A percentile compares a stretch with the other conserved stretches of the same genome.
Conservation (phyloP, 1,284 basidiomycete species). For the Pseudozyma tsukubaensis region DNA sequence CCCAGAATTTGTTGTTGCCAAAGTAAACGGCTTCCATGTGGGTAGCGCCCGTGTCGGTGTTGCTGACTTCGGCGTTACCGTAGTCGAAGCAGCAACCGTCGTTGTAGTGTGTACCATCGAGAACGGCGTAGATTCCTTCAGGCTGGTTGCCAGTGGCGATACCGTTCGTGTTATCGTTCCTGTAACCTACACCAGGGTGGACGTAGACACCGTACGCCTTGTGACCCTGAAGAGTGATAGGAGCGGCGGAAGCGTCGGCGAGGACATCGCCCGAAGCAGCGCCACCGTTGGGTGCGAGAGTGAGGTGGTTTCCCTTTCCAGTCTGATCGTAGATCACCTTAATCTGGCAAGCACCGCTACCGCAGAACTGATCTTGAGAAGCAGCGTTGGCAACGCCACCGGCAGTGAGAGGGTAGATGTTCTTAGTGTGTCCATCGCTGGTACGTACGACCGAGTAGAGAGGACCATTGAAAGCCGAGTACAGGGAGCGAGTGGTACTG, state of each 20-base stretch:
- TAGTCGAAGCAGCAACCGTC: slow-evolving; percentile 33
- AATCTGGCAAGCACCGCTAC: slow-evolving; percentile 20
- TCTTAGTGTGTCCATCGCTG: slow-evolving; percentile 1
- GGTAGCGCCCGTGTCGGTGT: slow-evolving; percentile 15
- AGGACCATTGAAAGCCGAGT: slow-evolving; percentile 13
- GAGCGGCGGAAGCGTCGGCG: slow-evolving; percentile 16
- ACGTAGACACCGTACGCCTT: slow-evolving; percentile 37
- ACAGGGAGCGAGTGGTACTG: slow-evolving; percentile 34
- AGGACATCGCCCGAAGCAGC: slow-evolving; percentile 13
- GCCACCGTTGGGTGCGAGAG: slow-evolving; percentile 22
- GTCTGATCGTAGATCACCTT: slow-evolving; percentile 33
- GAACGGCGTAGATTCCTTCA: slow-evolving; percentile 31
- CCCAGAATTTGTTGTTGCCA: slow-evolving; percentile 26
- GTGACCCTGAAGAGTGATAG: slow-evolving; percentile 15
- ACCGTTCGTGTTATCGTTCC: slow-evolving; percentile 35
- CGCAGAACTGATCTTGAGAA: slow-evolving; percentile 28
- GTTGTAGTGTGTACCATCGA: slow-evolving; percentile 23
- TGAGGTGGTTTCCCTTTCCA: slow-evolving; percentile 23
- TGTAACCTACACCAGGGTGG: slow-evolving; percentile 20
- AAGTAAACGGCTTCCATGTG: slow-evolving; percentile 44
- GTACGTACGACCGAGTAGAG: slow-evolving; percentile 30
- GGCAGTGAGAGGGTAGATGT: slow-evolving; percentile 18
- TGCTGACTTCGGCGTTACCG: slow-evolving; percentile 31
- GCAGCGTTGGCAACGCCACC: slow-evolving; percentile 28
- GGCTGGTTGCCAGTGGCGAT: slow-evolving; percentile 37